phyloP scores from a whole-genome alignment of 208 protist species.

The Leishmania amazonensis region DNA sequence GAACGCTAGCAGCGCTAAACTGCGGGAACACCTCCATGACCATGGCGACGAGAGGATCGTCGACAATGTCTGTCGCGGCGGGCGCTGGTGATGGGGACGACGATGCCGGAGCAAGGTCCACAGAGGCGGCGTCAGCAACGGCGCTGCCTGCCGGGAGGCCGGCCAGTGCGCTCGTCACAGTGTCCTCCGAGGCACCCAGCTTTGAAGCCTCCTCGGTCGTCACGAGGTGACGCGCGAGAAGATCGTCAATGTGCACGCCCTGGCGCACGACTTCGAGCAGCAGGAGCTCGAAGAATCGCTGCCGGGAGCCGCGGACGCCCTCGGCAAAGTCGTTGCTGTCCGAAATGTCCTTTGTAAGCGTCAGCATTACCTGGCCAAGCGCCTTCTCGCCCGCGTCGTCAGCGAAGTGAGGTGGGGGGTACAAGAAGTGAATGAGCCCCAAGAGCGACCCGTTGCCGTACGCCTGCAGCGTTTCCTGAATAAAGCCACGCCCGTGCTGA shows the following conservation, averaged over 20 bases:
- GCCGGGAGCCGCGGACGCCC: slow-evolving; percentile 36
- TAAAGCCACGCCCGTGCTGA: slow-evolving; percentile 54
- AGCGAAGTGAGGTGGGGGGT: slow-evolving; percentile 19
- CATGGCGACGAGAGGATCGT: slow-evolving; percentile 67
- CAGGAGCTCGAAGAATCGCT: slow-evolving; percentile 77
- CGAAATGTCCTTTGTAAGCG: slow-evolving; percentile 45
- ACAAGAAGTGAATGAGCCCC: slow-evolving; percentile 39
- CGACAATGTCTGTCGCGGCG: not conserved
- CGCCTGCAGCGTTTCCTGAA: slow-evolving; percentile 38
- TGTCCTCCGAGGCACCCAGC: slow-evolving; percentile 75
- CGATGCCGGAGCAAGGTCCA: not conserved
- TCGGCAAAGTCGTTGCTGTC: slow-evolving; percentile 84
- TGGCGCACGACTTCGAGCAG: slow-evolving; percentile 81
- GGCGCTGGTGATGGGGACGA: not conserved
- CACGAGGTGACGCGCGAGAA: slow-evolving; percentile 69
- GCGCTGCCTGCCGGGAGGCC: slow-evolving; percentile 20
- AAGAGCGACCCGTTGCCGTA: slow-evolving; percentile 25
- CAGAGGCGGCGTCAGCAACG: not conserved
- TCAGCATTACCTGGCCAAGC: slow-evolving; percentile 59
- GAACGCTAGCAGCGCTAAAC: slow-evolving; percentile 55
- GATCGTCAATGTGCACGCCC: slow-evolving; percentile 67
- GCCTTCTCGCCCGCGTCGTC: slow-evolving; percentile 37
- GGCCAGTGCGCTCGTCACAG: slow-evolving; percentile 46
- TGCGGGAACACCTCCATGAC: slow-evolving; percentile 87
- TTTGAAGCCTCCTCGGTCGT: slow-evolving; percentile 52